These are phyloP conservation scores for Lachnellula hyalina DNA, from an alignment of 2,329 filamentous ascomycete genomes.

Conservation along the genomic window DNA sequence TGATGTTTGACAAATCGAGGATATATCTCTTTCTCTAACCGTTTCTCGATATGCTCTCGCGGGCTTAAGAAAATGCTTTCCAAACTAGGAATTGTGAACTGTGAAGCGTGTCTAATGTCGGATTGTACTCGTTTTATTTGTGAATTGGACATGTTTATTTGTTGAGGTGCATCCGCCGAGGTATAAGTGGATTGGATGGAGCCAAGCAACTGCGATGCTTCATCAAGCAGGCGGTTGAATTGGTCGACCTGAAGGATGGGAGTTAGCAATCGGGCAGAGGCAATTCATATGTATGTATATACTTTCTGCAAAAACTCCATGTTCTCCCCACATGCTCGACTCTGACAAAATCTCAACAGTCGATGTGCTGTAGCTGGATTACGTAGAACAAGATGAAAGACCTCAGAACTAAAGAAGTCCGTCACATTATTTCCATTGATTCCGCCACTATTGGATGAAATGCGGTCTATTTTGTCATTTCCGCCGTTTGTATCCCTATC, in stretches of 20 bases:
- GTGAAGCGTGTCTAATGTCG: slow-evolving; percentile 19
- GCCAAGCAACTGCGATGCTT: slow-evolving; percentile 41
- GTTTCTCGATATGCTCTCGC: slow-evolving; percentile 39
- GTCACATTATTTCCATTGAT: slow-evolving; percentile 25
- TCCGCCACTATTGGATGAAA: background rate
- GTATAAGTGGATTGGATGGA: slow-evolving; percentile 42
- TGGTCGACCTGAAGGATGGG: slow-evolving; percentile 34
- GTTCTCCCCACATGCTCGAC: slow-evolving; percentile 42
- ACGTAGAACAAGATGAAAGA: slow-evolving; percentile 46
- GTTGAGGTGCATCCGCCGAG: slow-evolving; percentile 27
- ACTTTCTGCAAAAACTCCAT: slow-evolving; percentile 48
- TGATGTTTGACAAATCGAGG: slow-evolving; percentile 49
- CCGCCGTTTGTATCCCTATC: background rate
- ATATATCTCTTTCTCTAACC: slow-evolving; percentile 43
- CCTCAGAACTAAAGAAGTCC: slow-evolving; percentile 45
- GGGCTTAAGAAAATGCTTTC: slow-evolving; percentile 35
- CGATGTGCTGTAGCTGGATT: slow-evolving; percentile 43
- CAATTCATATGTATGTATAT: slow-evolving; percentile 13
- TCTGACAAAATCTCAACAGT: slow-evolving; percentile 46
- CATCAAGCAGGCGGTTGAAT: slow-evolving; percentile 40
- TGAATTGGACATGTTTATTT: slow-evolving; percentile 24
- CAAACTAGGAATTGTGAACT: slow-evolving; percentile 27
- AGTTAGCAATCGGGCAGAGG: background rate
- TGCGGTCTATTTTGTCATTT: background rate
- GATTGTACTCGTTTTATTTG: slow-evolving; percentile 15